These are phyloP conservation scores for Vicia sativa DNA, from an alignment of 306 rosid genomes.

Conservation along the genomic window DNA sequence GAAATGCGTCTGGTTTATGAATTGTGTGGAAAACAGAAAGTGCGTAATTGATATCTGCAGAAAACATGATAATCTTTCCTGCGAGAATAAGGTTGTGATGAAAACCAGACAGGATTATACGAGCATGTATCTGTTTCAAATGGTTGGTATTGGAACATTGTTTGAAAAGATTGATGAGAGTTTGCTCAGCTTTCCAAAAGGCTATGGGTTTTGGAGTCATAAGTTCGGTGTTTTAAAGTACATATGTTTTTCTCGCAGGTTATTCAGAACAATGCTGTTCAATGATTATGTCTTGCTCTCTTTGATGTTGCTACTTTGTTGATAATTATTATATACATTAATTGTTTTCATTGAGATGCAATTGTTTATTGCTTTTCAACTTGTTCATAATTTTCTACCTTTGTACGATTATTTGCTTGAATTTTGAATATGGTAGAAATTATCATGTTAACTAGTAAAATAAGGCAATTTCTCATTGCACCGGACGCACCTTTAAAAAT, in stretches of 20 bases:
- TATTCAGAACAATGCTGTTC: too few species aligned
- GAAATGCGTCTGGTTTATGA: slow-evolving; percentile 62
- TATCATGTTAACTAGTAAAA: too few species aligned
- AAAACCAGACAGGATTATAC: slow-evolving; percentile 49
- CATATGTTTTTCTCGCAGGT: too few species aligned
- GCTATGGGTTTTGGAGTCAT: slow-evolving; percentile 36
- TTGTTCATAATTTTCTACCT: too few species aligned
- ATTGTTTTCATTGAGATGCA: too few species aligned
- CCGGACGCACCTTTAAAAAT: too few species aligned
- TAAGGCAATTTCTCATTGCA: too few species aligned
- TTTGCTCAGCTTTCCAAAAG: slow-evolving; percentile 44
- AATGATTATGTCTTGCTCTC: too few species aligned
- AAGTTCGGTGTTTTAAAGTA: too few species aligned
- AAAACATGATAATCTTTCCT: slow-evolving; percentile 62
- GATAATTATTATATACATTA: too few species aligned
- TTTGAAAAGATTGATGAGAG: slow-evolving; percentile 54
- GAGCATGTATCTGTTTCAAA: slow-evolving; percentile 60
- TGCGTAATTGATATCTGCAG: slow-evolving; percentile 63
- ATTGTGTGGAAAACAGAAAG: slow-evolving; percentile 50
- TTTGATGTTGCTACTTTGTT: background rate
- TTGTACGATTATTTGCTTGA: background rate
- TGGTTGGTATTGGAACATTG: slow-evolving; percentile 56
- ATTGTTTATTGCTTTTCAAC: too few species aligned
- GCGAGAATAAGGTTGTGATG: slow-evolving; percentile 49
- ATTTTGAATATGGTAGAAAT: background rate